These are phyloP conservation scores for Apiospora aurea DNA, from an alignment of 2,329 filamentous ascomycete species.

Conservation along the genomic window DNA sequence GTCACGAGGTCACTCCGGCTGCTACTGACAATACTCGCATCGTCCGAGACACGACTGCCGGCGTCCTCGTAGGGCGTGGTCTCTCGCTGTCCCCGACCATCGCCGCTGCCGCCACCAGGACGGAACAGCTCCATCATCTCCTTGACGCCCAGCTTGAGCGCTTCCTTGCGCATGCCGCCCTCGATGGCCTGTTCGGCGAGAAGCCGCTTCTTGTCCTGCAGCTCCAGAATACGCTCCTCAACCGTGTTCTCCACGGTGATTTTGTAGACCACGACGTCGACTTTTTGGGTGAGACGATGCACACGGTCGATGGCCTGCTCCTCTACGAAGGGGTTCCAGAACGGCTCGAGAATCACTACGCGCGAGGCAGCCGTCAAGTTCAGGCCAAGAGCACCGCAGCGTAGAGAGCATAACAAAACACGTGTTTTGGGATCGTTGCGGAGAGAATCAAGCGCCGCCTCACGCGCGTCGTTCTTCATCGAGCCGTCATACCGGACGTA, in stretches of 20 bases:
- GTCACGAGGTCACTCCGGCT: constrained; percentile 22
- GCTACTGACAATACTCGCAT: neutral
- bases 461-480: constrained; percentile 93
- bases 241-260: constrained; percentile 87
- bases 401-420: constrained; percentile 89
- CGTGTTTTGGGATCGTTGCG: constrained; percentile 78
- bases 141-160: constrained; percentile 86
- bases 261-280: constrained; percentile 94
- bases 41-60: neutral
- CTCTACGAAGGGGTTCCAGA: constrained; percentile 99
- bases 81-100: constrained; percentile 26
- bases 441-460: constrained; percentile 81
- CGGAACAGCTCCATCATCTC: constrained; percentile 93
- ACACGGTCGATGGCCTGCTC: constrained; percentile 99
- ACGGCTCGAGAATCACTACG: constrained; percentile 94
- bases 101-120: constrained; percentile 63
- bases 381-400: constrained; percentile 90
- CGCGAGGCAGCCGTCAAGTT: constrained; percentile 94
- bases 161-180: constrained; percentile 72
- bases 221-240: constrained; percentile 91
- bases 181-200: constrained; percentile 94
- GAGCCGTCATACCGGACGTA: constrained; percentile 93
- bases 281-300: constrained; percentile 95
- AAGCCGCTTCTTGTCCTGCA: constrained; percentile 92
- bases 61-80: neutral